Evolutionary conservation across 2,329 filamentous ascomycete genomes (phyloP).

Genomic region (Exophiala bonariae): DNA sequence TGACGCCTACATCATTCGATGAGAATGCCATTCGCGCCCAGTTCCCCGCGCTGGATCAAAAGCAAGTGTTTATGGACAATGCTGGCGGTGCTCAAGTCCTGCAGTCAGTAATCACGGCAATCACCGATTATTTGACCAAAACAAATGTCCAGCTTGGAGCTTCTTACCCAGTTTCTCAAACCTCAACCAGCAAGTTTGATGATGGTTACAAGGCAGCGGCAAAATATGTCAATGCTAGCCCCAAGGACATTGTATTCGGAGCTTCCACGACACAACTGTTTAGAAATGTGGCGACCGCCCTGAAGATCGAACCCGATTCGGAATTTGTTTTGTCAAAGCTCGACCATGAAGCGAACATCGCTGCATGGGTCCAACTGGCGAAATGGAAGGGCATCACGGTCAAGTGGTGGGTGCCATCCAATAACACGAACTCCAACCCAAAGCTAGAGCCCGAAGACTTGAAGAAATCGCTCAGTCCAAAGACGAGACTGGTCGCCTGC

Average conservation of each 20-base stretch:
- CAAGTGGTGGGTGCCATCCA: constrained; percentile 67
- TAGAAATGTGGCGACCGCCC: constrained; percentile 64
- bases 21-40: constrained; percentile 56
- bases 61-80: constrained; percentile 75
- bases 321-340: constrained; percentile 71
- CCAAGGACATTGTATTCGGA: constrained; percentile 70
- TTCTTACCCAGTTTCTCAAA: constrained; percentile 61
- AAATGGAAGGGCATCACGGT: constrained; percentile 59
- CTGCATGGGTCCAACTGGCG: constrained; percentile 71
- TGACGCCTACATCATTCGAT: constrained; percentile 46
- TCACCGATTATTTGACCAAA: constrained; percentile 64
- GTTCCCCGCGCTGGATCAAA: constrained; percentile 67
- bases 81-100: constrained; percentile 74
- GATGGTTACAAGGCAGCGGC: constrained; percentile 66
- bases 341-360: constrained; percentile 77
- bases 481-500: constrained; percentile 68
- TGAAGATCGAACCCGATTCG: constrained; percentile 56
- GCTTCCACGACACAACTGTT: constrained; percentile 75
- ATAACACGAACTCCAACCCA: constrained; percentile 58
- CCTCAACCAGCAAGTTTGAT: constrained; percentile 60
- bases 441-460: constrained; percentile 61
- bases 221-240: constrained; percentile 66
- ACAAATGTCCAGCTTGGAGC: constrained; percentile 77
- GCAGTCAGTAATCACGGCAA: constrained; percentile 64
- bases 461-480: constrained; percentile 57